Evolutionary conservation across 2,329 filamentous ascomycete genomes (phyloP).

Genomic region (Mollisia scopiformis): DNA sequence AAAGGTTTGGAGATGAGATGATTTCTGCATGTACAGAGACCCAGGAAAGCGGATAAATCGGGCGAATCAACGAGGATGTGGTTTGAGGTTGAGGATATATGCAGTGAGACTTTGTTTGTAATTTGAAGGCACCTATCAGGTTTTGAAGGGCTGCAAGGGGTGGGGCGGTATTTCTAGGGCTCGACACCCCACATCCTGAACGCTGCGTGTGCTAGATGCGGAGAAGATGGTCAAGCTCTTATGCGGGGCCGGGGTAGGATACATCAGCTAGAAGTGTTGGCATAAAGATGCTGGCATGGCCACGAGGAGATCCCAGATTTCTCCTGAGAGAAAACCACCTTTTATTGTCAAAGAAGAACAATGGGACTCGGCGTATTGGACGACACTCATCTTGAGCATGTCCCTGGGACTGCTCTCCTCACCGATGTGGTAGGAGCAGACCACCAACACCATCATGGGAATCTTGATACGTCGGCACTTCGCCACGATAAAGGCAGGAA

Average conservation of each 20-base stretch:
- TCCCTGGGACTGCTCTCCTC: slow-evolving; percentile 30
- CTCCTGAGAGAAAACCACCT: not conserved
- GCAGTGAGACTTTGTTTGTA: too few relatives aligned
- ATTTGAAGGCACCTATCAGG: not conserved
- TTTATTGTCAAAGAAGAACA: not conserved
- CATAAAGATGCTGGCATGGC: not conserved
- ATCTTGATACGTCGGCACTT: slow-evolving; percentile 37
- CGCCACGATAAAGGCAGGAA: slow-evolving; percentile 19
- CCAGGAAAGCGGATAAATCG: not conserved
- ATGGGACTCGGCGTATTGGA: slow-evolving; percentile 31
- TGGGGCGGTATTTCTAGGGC: not conserved
- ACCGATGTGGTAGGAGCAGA: slow-evolving; percentile 39
- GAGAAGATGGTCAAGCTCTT: not conserved
- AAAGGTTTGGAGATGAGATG: not conserved
- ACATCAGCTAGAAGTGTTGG: not conserved
- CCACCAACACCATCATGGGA: slow-evolving; percentile 37
- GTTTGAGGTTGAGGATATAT: too few relatives aligned
- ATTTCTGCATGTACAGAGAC: not conserved
- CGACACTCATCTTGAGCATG: slow-evolving; percentile 26
- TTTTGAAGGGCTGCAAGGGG: not conserved
- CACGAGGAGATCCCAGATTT: not conserved
- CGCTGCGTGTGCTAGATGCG: not conserved
- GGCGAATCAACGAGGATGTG: not conserved
- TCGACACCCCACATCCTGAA: not conserved
- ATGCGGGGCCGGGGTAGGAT: slow-evolving; percentile 1